Evolutionary conservation across 75 land plant species (phyloP).

Genomic region (Gnetum montanum): DNA sequence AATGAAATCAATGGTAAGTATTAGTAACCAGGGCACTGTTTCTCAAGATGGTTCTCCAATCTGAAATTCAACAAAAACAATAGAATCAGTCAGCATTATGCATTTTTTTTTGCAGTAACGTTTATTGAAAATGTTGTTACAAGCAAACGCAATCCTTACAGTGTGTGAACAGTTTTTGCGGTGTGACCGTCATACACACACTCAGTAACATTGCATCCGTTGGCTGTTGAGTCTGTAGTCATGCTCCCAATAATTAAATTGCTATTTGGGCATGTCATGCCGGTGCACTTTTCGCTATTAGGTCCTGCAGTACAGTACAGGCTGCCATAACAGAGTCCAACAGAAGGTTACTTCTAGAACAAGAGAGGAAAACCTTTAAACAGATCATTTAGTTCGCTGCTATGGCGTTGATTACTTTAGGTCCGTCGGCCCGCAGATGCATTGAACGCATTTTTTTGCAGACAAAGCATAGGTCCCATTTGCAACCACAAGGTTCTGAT

Average conservation of each 20-base stretch:
- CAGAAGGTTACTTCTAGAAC: no score
- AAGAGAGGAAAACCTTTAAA: no score
- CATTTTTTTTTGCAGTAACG: background rate
- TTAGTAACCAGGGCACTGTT: constrained; percentile 55
- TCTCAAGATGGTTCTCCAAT: constrained; percentile 40
- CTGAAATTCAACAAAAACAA: constrained; percentile 21
- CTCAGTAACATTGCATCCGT: constrained; percentile 67
- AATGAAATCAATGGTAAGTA: background rate
- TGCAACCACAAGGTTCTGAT: constrained; percentile 31
- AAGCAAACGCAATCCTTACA: constrained; percentile 16
- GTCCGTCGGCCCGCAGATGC: constrained; percentile 26
- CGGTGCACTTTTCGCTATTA: constrained; percentile 49
- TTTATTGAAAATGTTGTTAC: background rate
- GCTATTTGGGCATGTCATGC: constrained; percentile 62
- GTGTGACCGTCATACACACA: constrained; percentile 54
- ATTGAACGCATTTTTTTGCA: constrained; percentile 37
- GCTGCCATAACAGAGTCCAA: no score
- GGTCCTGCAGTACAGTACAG: constrained; percentile 59
- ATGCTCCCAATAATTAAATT: constrained; percentile 59
- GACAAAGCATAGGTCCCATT: constrained; percentile 41
- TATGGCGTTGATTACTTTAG: no score
- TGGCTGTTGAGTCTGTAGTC: constrained; percentile 25
- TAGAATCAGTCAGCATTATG: background rate
- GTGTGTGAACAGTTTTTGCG: constrained; percentile 38
- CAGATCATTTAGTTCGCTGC: no score